A percentile compares a stretch with the other conserved stretches of the same genome.
phyloP scores from a whole-genome alignment of 1,284 basidiomycete genomes.

The Butyriboletus appendiculatus region DNA sequence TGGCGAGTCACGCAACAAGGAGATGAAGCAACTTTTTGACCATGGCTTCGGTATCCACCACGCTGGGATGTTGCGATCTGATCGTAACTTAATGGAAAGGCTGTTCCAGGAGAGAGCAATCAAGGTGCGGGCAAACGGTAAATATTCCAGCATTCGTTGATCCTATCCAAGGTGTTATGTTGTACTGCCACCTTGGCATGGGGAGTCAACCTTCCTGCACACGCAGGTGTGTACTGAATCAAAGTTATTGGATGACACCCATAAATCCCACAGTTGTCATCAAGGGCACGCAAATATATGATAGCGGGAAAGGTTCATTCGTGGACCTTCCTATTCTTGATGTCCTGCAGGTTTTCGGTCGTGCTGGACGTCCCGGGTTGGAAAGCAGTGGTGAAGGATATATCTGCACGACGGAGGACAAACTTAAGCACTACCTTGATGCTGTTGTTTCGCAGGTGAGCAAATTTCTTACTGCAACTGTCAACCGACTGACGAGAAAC shows the following conservation, averaged over 20 bases:
- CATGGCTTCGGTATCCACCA: conserved; percentile 97
- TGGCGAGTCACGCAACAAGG: conserved; percentile 85
- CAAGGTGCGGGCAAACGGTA: conserved; percentile 58
- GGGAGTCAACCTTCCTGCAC: conserved; percentile 99
- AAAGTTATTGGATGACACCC: conserved; percentile 9
- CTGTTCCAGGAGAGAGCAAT: conserved; percentile 93
- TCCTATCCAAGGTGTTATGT: conserved; percentile 77
- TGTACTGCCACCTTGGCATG: conserved; percentile 99
- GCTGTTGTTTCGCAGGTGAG: conserved; percentile 84
- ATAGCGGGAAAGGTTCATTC: conserved; percentile 86
- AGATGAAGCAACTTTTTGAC: conserved; percentile 96
- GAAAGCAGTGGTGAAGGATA: conserved; percentile 97
- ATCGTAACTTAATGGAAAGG: conserved; percentile 94
- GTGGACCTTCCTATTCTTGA: conserved; percentile 95
- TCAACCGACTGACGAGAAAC: conserved; percentile 3
- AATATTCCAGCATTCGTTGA: conserved; percentile 7
- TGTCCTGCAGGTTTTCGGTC: conserved; percentile 96
- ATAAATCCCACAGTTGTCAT: conserved; percentile 71
- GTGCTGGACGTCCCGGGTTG: conserved; percentile 95
- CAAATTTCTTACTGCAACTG: neutral
- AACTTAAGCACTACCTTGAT: conserved; percentile 90
- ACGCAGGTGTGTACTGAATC: conserved; percentile 69
- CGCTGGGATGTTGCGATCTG: conserved; percentile 95
- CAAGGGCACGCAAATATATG: conserved; percentile 98
- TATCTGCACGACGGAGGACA: conserved; percentile 94